Evolutionary conservation across 164 flowering plant species (phyloP).

Genomic region (Aristolochia fimbriata): DNA sequence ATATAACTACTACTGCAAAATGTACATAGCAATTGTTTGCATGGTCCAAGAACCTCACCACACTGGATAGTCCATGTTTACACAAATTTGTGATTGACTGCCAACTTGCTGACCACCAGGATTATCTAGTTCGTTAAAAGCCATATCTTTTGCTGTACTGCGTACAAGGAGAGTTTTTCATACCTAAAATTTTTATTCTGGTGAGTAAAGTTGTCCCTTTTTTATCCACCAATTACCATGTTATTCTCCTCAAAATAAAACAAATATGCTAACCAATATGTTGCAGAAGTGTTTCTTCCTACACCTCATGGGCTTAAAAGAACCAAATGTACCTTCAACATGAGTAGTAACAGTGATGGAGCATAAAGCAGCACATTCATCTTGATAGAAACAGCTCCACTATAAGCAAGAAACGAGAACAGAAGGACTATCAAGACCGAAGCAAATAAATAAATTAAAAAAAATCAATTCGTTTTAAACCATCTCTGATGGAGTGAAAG

Average conservation of each 20-base stretch:
- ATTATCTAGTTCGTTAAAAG: too few relatives aligned
- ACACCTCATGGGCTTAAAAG: background rate
- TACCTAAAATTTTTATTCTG: too few relatives aligned
- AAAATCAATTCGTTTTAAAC: background rate
- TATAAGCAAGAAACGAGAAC: slow-evolving; percentile 21
- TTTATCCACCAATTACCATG: background rate
- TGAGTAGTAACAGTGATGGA: slow-evolving; percentile 61
- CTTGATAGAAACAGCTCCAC: slow-evolving; percentile 89
- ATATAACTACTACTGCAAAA: background rate
- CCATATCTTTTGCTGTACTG: too few relatives aligned
- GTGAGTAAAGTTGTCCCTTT: too few relatives aligned
- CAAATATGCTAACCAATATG: background rate
- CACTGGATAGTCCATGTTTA: too few relatives aligned
- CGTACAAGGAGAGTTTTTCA: too few relatives aligned
- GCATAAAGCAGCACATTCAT: slow-evolving; percentile 95
- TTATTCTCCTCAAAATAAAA: background rate
- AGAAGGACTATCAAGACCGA: slow-evolving; percentile 2
- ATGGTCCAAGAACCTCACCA: background rate
- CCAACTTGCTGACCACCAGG: too few relatives aligned
- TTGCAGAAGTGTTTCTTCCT: background rate
- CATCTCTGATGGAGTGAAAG: background rate
- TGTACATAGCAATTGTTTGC: background rate
- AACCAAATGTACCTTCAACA: slow-evolving; percentile 55
- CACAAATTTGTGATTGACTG: too few relatives aligned
- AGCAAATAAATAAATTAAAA: background rate